These are phyloP conservation scores for Trichophyton simii DNA, from an alignment of 2,329 filamentous ascomycete species.

Conservation along the genomic window DNA sequence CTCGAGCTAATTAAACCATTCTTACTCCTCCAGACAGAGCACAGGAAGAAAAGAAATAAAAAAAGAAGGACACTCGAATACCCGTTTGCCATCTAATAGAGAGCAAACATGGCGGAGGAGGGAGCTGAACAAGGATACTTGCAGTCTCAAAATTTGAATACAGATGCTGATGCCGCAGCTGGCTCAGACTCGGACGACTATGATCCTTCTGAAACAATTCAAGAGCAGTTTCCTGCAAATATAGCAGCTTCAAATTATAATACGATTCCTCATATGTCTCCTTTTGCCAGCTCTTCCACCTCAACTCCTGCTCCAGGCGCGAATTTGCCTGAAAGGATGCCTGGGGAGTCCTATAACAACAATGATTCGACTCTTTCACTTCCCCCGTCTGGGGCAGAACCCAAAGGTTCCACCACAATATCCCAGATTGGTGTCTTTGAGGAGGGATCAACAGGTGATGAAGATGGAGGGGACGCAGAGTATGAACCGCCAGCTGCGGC, in stretches of 20 bases:
- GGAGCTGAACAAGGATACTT: slow-evolving; percentile 44
- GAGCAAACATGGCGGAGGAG: slow-evolving; percentile 37
- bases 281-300: slow-evolving; percentile 17
- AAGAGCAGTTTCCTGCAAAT: slow-evolving; percentile 28
- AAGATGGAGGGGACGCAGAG: slow-evolving; percentile 36
- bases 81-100: not conserved
- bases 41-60: not conserved
- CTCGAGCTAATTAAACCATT: not conserved
- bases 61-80: not conserved
- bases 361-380: slow-evolving; percentile 22
- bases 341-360: slow-evolving; percentile 21
- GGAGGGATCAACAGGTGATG: slow-evolving; percentile 47
- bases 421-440: slow-evolving; percentile 49
- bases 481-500: slow-evolving; percentile 44
- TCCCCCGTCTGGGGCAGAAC: slow-evolving; percentile 24
- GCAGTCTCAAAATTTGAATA: slow-evolving; percentile 37
- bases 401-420: slow-evolving; percentile 22
- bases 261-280: slow-evolving; percentile 18
- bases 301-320: slow-evolving; percentile 16
- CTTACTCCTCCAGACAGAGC: not conserved
- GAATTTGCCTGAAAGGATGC: slow-evolving; percentile 18
- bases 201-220: slow-evolving; percentile 39
- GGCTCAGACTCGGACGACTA: slow-evolving; percentile 45
- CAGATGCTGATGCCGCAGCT: slow-evolving; percentile 34
- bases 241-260: slow-evolving; percentile 22